These are phyloP conservation scores for Mucor saturninus DNA, from an alignment of 371 early-diverging fungal species.

Conservation along the genomic window DNA sequence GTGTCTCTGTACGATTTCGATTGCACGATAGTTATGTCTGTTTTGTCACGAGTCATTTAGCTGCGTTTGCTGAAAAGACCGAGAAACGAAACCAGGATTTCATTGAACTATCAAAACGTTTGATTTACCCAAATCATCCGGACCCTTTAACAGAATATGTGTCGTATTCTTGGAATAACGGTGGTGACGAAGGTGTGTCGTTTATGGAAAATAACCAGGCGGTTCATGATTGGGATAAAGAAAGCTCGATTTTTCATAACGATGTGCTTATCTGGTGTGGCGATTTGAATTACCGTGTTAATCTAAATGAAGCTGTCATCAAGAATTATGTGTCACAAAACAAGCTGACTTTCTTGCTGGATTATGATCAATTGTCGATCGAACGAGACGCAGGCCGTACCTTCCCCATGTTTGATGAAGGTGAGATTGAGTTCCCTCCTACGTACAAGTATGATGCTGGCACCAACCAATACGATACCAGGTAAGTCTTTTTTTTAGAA, in stretches of 20 bases:
- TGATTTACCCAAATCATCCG: constrained; percentile 58
- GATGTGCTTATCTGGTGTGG: constrained; percentile 91
- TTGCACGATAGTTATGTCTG: constrained; percentile 83
- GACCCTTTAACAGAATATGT: constrained; percentile 39
- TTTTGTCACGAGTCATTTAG: constrained; percentile 90
- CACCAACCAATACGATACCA: constrained; percentile 82
- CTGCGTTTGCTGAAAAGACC: constrained; percentile 79
- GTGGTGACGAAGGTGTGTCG: constrained; percentile 53
- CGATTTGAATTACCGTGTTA: constrained; percentile 93
- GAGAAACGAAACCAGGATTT: constrained; percentile 91
- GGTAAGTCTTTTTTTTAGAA: constrained; percentile 39
- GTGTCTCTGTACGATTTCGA: constrained; percentile 77
- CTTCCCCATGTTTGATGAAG: constrained; percentile 87
- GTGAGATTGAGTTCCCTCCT: constrained; percentile 78
- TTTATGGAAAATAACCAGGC: constrained; percentile 40
- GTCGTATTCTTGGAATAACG: constrained; percentile 49
- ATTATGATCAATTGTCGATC: constrained; percentile 69
- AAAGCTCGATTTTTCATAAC: constrained; percentile 66
- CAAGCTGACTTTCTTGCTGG: constrained; percentile 57
- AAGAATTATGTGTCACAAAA: constrained; percentile 57
- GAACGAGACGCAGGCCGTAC: constrained; percentile 53
- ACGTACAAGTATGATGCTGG: constrained; percentile 95
- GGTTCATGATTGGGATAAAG: constrained; percentile 39
- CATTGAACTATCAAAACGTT: constrained; percentile 75
- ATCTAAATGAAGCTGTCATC: constrained; percentile 63